Evolutionary conservation across 331 rosid genomes (phyloP).

Genomic region (Erythrophleum ivorense): DNA sequence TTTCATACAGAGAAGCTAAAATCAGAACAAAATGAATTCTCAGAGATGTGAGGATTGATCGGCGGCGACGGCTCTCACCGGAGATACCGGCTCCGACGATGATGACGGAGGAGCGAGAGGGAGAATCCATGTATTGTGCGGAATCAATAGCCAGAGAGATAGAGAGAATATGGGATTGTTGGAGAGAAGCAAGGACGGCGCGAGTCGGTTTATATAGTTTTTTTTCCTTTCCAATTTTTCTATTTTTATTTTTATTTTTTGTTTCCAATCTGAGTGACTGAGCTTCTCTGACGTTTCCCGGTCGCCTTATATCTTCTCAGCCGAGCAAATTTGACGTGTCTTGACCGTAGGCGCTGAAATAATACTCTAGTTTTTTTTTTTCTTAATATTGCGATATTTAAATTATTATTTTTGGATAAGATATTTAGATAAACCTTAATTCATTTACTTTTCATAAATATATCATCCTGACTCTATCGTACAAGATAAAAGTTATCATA

Average conservation of each 20-base stretch:
- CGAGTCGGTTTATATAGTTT: conserved; percentile 53
- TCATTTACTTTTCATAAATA: too few relatives aligned
- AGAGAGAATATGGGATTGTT: conserved; percentile 20
- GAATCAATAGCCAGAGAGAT: background rate
- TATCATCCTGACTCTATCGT: too few relatives aligned
- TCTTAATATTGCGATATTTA: too few relatives aligned
- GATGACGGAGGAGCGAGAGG: conserved; percentile 80
- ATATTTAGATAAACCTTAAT: too few relatives aligned
- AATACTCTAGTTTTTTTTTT: too few relatives aligned
- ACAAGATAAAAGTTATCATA: too few relatives aligned
- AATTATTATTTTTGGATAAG: too few relatives aligned
- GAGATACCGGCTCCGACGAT: conserved; percentile 93
- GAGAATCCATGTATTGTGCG: conserved; percentile 69
- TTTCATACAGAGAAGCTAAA: conserved; percentile 15
- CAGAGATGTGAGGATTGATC: background rate
- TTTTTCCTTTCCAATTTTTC: background rate
- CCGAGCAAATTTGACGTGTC: background rate
- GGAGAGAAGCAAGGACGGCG: conserved; percentile 57
- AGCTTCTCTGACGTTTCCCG: background rate
- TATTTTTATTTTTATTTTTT: background rate
- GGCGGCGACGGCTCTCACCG: conserved; percentile 51
- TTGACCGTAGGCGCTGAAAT: background rate
- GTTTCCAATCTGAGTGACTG: background rate
- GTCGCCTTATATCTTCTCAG: background rate
- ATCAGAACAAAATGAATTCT: conserved; percentile 16